A percentile compares a stretch with the other conserved stretches of the same genome.
Evolutionary conservation across 2,329 filamentous ascomycete species (phyloP).

Genomic region (Neonectria faginata): DNA sequence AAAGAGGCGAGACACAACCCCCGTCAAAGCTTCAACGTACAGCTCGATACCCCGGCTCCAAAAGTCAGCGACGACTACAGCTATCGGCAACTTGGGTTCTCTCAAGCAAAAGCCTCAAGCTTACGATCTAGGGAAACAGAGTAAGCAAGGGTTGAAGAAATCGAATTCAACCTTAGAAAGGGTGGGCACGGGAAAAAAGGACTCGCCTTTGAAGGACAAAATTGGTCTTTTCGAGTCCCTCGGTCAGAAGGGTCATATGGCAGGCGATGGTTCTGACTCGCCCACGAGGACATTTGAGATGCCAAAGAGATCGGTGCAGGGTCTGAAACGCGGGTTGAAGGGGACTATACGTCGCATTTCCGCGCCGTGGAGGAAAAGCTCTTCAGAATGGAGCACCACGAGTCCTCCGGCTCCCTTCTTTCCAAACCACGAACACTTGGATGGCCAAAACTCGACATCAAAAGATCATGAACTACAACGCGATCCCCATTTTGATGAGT

Average conservation of each 20-base stretch:
- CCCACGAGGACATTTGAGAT: too few species aligned
- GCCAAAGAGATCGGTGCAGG: background rate
- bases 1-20: constrained; percentile 23
- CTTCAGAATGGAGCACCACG: constrained; percentile 37
- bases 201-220: constrained; percentile 45
- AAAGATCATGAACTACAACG: background rate
- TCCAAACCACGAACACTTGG: background rate
- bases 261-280: background rate
- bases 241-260: constrained; percentile 15
- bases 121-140: constrained; percentile 4
- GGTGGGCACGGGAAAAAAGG: constrained; percentile 19
- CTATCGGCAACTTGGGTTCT: background rate
- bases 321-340: constrained; percentile 23
- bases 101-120: constrained; percentile 19
- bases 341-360: constrained; percentile 37
- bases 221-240: constrained; percentile 49
- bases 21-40: background rate
- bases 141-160: background rate
- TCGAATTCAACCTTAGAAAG: constrained; percentile 16
- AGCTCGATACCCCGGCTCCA: constrained; percentile 18
- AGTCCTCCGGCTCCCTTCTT: constrained; percentile 12
- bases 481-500: background rate
- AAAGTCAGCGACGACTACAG: constrained; percentile 24
- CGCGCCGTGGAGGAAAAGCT: constrained; percentile 32
- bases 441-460: background rate